These are phyloP conservation scores for Citrus mangshanensis DNA, from an alignment of 345 rosid genomes.

Conservation along the genomic window DNA sequence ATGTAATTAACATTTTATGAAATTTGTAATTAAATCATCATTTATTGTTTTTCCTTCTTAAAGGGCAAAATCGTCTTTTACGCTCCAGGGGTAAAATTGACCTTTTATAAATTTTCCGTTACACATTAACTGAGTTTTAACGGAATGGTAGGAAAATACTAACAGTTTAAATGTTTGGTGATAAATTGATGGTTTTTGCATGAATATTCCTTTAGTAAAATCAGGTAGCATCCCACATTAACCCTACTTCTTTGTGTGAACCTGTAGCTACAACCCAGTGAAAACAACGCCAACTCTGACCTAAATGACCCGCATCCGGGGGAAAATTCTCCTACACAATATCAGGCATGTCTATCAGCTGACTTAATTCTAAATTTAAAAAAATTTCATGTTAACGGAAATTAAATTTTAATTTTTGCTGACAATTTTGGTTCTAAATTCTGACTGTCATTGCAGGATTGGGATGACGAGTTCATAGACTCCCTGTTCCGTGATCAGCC, in stretches of 20 bases:
- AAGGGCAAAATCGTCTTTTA: too few species aligned
- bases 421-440: neutral
- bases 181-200: too few species aligned
- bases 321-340: neutral
- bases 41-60: too few species aligned
- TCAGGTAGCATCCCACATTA: neutral
- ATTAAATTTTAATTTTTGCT: neutral
- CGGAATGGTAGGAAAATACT: too few species aligned
- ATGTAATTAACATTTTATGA: too few species aligned
- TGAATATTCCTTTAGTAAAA: neutral
- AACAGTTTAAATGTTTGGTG: too few species aligned
- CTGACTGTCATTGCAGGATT: constrained; percentile 12
- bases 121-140: too few species aligned
- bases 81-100: too few species aligned
- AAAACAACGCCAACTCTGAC: neutral
- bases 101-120: too few species aligned
- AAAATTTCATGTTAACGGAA: neutral
- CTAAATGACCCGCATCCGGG: neutral
- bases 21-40: too few species aligned
- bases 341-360: neutral
- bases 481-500: constrained; percentile 3
- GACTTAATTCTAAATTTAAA: neutral
- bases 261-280: neutral
- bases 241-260: neutral
- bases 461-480: constrained; percentile 22